These are phyloP conservation scores for Blastobotrys muscicola DNA, from an alignment of 805 yeast species.

Conservation along the genomic window DNA sequence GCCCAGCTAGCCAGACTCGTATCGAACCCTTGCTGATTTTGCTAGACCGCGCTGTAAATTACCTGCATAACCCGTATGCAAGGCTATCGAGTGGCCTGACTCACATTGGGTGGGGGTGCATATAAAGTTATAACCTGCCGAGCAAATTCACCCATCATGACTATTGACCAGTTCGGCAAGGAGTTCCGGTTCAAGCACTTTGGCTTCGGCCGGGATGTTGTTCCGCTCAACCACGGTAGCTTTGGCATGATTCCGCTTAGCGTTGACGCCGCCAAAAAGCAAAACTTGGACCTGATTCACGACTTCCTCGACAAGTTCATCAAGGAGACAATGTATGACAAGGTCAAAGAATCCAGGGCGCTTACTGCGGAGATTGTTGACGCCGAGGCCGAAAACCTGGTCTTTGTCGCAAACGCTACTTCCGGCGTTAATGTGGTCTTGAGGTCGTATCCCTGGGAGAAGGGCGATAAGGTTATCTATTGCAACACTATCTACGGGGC, in stretches of 20 bases:
- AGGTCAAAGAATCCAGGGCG: constrained; percentile 29
- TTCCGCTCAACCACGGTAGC: constrained; percentile 56
- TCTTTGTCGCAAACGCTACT: constrained; percentile 51
- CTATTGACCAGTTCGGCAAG: constrained; percentile 37
- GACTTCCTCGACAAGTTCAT: constrained; percentile 41
- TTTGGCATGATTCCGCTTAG: constrained; percentile 48
- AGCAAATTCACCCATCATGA: neutral
- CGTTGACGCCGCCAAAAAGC: constrained; percentile 33
- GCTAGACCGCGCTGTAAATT: no score
- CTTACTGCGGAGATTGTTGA: constrained; percentile 37
- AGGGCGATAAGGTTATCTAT: constrained; percentile 43
- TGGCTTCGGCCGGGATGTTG: constrained; percentile 32
- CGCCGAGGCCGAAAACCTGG: constrained; percentile 40
- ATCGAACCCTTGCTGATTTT: no score
- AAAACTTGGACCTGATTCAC: constrained; percentile 24
- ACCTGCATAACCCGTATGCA: no score
- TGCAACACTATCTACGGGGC: constrained; percentile 46
- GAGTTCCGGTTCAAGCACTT: constrained; percentile 41
- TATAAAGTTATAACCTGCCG: neutral
- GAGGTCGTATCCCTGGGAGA: constrained; percentile 41
- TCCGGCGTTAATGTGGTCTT: constrained; percentile 48
- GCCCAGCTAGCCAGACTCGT: no score
- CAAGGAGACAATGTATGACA: constrained; percentile 21
- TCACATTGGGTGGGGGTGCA: no score
- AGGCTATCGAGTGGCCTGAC: no score